phyloP scores from a whole-genome alignment of 306 rosid genomes.

The Casuarina equisetifolia region DNA sequence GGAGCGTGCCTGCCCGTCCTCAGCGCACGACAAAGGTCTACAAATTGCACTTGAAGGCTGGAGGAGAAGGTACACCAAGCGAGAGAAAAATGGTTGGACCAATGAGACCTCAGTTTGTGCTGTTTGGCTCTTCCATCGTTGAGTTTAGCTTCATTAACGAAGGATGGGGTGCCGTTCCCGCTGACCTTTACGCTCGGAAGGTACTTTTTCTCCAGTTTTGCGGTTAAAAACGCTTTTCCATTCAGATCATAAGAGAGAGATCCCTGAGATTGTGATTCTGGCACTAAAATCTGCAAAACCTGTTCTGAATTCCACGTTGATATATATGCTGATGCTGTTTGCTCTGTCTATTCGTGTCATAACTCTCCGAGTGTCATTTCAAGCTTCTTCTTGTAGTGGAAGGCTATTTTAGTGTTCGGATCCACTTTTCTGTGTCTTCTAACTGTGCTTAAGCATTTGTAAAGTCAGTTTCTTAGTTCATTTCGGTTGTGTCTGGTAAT shows the following conservation, averaged over 20 bases:
- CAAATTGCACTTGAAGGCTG: slow-evolving; percentile 4
- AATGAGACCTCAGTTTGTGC: slow-evolving; percentile 60
- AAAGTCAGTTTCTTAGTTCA: background rate
- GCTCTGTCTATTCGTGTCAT: background rate
- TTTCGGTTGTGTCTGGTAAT: no score
- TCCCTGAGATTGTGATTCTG: no score
- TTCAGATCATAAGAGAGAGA: no score
- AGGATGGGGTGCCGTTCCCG: slow-evolving; percentile 76
- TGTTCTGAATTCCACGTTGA: no score
- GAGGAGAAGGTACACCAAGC: background rate
- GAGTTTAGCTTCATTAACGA: slow-evolving; percentile 40
- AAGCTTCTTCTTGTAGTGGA: background rate
- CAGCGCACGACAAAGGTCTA: background rate
- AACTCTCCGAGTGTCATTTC: background rate
- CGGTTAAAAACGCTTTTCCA: no score
- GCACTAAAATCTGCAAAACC: background rate
- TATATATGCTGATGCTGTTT: background rate
- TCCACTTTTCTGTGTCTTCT: background rate
- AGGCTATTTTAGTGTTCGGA: background rate
- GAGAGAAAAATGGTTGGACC: slow-evolving; percentile 65
- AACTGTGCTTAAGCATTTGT: background rate
- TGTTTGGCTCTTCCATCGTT: slow-evolving; percentile 80
- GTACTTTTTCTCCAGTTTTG: slow-evolving; percentile 18
- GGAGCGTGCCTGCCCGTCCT: no score
- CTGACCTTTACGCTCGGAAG: slow-evolving; percentile 58